phyloP scores from a whole-genome alignment of 805 yeast species.

The Cyberlindnera maritima region DNA sequence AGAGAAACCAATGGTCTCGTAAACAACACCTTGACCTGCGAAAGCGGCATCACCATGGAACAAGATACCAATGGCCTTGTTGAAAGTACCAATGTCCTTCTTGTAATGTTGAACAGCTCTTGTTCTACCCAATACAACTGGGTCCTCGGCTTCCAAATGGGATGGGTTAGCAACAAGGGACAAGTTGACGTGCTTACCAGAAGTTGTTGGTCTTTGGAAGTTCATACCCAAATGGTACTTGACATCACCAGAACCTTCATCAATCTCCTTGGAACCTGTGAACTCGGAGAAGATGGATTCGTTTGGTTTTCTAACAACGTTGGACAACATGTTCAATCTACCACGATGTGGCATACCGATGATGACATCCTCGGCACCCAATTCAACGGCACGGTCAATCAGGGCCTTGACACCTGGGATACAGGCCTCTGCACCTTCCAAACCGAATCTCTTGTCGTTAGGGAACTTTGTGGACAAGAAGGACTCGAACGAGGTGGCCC shows the following conservation, averaged over 20 bases:
- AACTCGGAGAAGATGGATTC: slow-evolving; percentile 97
- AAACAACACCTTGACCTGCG: slow-evolving; percentile 98
- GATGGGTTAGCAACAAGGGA: slow-evolving; percentile 98
- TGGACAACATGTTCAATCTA: slow-evolving; percentile 94
- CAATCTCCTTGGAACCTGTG: slow-evolving; percentile 83
- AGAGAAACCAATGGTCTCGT: slow-evolving; percentile 96
- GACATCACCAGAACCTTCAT: slow-evolving; percentile 98
- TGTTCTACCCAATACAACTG: slow-evolving; percentile 96
- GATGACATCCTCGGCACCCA: slow-evolving; percentile 92
- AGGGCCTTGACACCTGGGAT: slow-evolving; percentile 96
- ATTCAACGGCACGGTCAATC: slow-evolving; percentile 88
- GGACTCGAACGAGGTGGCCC: slow-evolving; percentile 93
- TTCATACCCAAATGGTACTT: slow-evolving; percentile 99
- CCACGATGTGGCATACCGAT: slow-evolving; percentile 99
- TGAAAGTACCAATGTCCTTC: slow-evolving; percentile 75
- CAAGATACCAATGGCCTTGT: slow-evolving; percentile 87
- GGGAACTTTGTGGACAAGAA: slow-evolving; percentile 96
- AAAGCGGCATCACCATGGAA: slow-evolving; percentile 99
- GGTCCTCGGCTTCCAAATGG: slow-evolving; percentile 98
- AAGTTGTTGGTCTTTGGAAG: slow-evolving; percentile 97
- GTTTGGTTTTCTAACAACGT: slow-evolving; percentile 97
- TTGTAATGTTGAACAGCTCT: slow-evolving; percentile 94
- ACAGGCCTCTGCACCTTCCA: slow-evolving; percentile 97
- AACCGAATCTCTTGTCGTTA: slow-evolving; percentile 96
- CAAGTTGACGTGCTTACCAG: slow-evolving; percentile 93